Conservation (phyloP, 1,139 yeast species). For the Blastobotrys malaysiensis region DNA sequence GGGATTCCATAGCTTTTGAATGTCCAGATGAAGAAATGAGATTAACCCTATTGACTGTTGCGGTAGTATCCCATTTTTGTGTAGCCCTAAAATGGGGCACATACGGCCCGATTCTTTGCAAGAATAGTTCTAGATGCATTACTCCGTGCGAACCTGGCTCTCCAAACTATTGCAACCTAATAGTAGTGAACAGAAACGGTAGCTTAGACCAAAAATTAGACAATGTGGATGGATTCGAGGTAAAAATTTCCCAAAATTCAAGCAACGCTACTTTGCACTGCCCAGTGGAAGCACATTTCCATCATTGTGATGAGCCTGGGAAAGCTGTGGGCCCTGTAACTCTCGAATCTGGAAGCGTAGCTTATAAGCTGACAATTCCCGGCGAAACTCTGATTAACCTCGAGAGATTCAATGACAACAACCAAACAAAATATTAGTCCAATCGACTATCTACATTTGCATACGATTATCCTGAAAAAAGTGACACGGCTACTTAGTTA, state of each 20-base stretch:
- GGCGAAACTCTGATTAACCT: background rate
- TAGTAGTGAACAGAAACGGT: background rate
- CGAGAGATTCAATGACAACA: background rate
- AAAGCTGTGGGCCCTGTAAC: background rate
- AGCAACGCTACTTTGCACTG: background rate
- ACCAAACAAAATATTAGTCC: background rate
- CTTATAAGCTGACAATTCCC: background rate
- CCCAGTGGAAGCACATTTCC: background rate
- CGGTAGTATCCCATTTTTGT: background rate
- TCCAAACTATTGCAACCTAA: background rate
- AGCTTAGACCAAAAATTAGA: background rate
- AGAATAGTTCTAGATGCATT: background rate
- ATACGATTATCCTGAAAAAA: too few relatives aligned
- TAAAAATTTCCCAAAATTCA: background rate
- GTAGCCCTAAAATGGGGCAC: background rate
- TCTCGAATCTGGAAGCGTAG: background rate
- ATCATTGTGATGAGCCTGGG: background rate
- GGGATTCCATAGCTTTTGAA: too few relatives aligned
- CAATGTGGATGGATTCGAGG: background rate
- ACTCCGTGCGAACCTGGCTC: background rate
- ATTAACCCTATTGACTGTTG: background rate
- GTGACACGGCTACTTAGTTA: too few relatives aligned
- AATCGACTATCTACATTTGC: background rate
- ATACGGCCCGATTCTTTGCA: background rate
- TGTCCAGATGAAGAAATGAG: background rate